Conservation (phyloP, 2,329 filamentous ascomycete genomes). For the Sphaceloma murrayae region DNA sequence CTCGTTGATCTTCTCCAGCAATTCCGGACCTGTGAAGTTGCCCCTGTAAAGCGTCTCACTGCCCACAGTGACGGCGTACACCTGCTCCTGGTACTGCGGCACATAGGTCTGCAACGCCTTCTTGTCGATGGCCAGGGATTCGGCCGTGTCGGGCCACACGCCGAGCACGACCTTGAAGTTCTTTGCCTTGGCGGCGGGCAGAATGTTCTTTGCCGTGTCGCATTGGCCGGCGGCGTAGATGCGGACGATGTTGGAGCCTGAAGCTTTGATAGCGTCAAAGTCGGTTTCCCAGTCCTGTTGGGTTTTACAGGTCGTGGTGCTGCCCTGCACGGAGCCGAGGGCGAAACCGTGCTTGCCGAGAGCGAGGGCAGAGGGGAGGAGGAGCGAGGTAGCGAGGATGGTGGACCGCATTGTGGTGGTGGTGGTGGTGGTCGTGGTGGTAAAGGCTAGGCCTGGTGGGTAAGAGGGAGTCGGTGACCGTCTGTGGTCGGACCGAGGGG, state of each 20-base stretch:
- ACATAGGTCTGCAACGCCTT: constrained; percentile 45
- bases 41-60: constrained; percentile 62
- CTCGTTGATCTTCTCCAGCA: constrained; percentile 52
- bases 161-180: constrained; percentile 60
- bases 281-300: constrained; percentile 54
- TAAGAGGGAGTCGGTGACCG: too few species aligned
- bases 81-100: constrained; percentile 44
- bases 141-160: constrained; percentile 58
- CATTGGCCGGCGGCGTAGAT: constrained; percentile 60
- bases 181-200: constrained; percentile 56
- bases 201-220: constrained; percentile 51
- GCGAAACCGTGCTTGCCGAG: constrained; percentile 53
- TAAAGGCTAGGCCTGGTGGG: too few species aligned
- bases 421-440: constrained; percentile 6
- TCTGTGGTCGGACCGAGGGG: neutral
- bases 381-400: constrained; percentile 23
- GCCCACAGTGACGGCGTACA: constrained; percentile 61
- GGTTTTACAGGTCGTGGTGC: constrained; percentile 45
- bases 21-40: constrained; percentile 52
- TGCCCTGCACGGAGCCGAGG: constrained; percentile 42
- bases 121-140: constrained; percentile 53
- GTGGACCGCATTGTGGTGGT: constrained; percentile 17
- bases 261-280: constrained; percentile 50
- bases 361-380: constrained; percentile 23
- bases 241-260: constrained; percentile 49